Evolutionary conservation across 495 filamentous ascomycete genomes (phyloP).

Genomic region (Tuber borchii): DNA sequence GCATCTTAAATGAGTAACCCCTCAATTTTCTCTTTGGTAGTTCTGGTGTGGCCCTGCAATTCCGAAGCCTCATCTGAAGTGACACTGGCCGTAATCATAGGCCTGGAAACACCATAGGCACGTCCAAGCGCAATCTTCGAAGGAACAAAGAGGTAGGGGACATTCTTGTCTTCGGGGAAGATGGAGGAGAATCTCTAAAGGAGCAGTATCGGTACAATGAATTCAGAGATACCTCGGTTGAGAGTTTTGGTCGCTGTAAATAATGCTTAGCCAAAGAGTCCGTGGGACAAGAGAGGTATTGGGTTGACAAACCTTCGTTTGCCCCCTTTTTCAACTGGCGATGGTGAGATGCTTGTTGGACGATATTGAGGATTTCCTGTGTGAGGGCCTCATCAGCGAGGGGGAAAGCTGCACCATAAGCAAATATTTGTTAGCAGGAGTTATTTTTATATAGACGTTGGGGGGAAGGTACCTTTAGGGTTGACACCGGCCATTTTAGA

Average conservation of each 20-base stretch:
- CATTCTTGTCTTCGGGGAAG: slow-evolving; percentile 82
- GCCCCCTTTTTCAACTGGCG: slow-evolving; percentile 84
- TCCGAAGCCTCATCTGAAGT: slow-evolving; percentile 91
- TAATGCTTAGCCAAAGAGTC: slow-evolving; percentile 30
- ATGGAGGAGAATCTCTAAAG: slow-evolving; percentile 86
- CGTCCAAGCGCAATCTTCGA: slow-evolving; percentile 67
- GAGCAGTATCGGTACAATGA: slow-evolving; percentile 76
- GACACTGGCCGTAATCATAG: slow-evolving; percentile 80
- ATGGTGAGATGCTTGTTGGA: slow-evolving; percentile 80
- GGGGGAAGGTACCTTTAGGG: slow-evolving; percentile 32
- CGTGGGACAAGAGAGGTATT: neutral
- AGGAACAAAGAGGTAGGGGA: slow-evolving; percentile 66
- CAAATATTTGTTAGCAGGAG: slow-evolving; percentile 27
- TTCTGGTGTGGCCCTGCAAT: slow-evolving; percentile 72
- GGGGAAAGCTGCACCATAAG: slow-evolving; percentile 63
- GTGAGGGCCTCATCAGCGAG: slow-evolving; percentile 74
- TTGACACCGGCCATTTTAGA: slow-evolving; percentile 35
- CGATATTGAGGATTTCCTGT: slow-evolving; percentile 74
- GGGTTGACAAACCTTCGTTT: slow-evolving; percentile 47
- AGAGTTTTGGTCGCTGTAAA: slow-evolving; percentile 67
- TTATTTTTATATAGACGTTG: neutral
- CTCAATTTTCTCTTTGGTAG: slow-evolving; percentile 91
- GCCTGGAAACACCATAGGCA: slow-evolving; percentile 73
- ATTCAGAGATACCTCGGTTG: slow-evolving; percentile 79
- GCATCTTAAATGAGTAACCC: slow-evolving; percentile 78